phyloP scores from a whole-genome alignment of 2,329 filamentous ascomycete genomes.

The Fusarium sterilihyphosum region DNA sequence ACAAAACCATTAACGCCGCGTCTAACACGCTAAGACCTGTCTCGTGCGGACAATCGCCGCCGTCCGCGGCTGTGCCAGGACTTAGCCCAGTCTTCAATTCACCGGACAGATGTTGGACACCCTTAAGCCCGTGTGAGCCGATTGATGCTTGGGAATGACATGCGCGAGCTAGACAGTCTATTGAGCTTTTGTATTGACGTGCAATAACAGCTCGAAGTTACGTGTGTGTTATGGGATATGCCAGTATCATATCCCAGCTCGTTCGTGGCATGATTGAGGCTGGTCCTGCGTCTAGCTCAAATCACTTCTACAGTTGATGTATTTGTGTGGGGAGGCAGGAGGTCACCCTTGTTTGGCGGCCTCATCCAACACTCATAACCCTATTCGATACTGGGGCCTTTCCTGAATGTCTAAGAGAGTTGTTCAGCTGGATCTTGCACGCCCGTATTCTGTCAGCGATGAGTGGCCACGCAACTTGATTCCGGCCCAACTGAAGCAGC shows the following conservation, averaged over 20 bases:
- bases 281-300: slow-evolving; percentile 28
- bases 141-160: slow-evolving; percentile 17
- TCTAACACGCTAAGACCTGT: slow-evolving; percentile 46
- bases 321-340: neutral
- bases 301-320: slow-evolving; percentile 17
- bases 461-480: slow-evolving; percentile 2
- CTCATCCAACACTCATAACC: slow-evolving; percentile 19
- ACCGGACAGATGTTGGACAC: neutral
- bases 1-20: slow-evolving; percentile 46
- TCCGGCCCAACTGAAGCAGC: neutral
- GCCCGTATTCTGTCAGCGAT: neutral
- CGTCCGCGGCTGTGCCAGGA: slow-evolving; percentile 45
- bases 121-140: slow-evolving; percentile 13
- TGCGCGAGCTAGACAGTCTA: slow-evolving; percentile 26
- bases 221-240: slow-evolving; percentile 9
- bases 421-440: slow-evolving; percentile 1
- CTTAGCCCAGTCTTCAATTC: slow-evolving; percentile 6
- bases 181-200: slow-evolving; percentile 15
- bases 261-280: slow-evolving; percentile 27
- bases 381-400: neutral
- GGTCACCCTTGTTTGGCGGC: slow-evolving; percentile 26
- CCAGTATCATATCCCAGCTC: slow-evolving; percentile 23
- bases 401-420: neutral
- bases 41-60: slow-evolving; percentile 42
- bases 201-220: slow-evolving; percentile 4